Evolutionary conservation across 371 early-diverging fungal genomes (phyloP).

Genomic region (Syncephalastrum contaminatum): DNA sequence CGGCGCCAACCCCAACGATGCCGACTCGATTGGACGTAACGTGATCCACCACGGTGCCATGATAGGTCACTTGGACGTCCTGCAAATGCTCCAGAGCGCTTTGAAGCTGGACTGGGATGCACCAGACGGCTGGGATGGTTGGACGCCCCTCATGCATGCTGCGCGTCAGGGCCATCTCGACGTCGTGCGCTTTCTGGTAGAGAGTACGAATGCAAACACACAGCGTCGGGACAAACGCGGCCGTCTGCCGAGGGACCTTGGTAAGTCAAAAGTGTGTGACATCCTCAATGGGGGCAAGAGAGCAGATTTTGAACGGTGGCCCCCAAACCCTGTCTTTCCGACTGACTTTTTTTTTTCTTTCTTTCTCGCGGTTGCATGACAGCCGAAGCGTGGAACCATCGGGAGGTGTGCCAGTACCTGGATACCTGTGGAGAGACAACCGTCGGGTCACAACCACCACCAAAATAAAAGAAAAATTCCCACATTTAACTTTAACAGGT

Average conservation of each 20-base stretch:
- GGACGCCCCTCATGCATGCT: constrained; percentile 55
- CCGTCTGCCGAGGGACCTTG: constrained; percentile 39
- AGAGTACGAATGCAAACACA: constrained; percentile 18
- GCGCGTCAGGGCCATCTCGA: constrained; percentile 39
- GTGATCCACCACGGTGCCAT: constrained; percentile 53
- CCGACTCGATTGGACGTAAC: constrained; percentile 43
- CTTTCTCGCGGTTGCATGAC: too few relatives aligned
- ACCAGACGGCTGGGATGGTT: constrained; percentile 48
- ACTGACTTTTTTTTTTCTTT: too few relatives aligned
- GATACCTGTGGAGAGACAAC: too few relatives aligned
- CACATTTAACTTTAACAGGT: too few relatives aligned
- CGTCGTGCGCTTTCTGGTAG: constrained; percentile 30
- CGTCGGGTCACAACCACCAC: too few relatives aligned
- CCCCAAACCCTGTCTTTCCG: too few relatives aligned
- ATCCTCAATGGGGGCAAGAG: not conserved
- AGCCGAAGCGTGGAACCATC: too few relatives aligned
- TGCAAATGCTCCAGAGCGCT: constrained; percentile 20
- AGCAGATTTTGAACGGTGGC: not conserved
- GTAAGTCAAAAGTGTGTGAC: constrained; percentile 17
- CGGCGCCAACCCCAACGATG: constrained; percentile 35
- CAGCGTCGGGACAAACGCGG: constrained; percentile 37
- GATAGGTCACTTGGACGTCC: constrained; percentile 37
- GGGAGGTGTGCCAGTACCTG: too few relatives aligned
- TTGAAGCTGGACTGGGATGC: constrained; percentile 25
- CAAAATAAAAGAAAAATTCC: too few relatives aligned